Evolutionary conservation across 1,139 yeast genomes (phyloP), one percentile per base, ranked within the genome.

Genomic region (Dujonia santamariae): DNA sequence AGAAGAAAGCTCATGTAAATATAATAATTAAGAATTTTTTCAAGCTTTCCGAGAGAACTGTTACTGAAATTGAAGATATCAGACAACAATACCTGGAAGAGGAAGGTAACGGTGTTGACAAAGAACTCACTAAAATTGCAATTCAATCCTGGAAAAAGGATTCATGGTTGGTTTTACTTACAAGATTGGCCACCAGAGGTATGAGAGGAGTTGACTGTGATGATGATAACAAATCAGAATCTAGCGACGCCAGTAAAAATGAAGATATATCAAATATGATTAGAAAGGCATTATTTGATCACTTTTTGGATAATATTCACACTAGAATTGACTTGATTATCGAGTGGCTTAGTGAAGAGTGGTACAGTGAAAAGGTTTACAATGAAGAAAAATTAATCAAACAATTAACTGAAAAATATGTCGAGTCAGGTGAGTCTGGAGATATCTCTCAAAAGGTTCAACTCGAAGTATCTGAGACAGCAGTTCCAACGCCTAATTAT

Each of bases 311-410:
- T 14, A 85, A 84, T 49, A 82, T 90, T 44, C 82, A 85, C 39
- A 70, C 67, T 9, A 66, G 92, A 27, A 72, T 90, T 12, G 95
- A 86, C 41, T 62, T 83, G 26, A 78, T 86, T n/a, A 78, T 90
- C 25, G 88, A 85, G 42, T 94, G 99, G 99, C 64, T 94, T 36
- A 90, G 85, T 49, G 98, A 92, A 57, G 98, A 94, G 56, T 94
- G 97, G 95, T 90, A 80, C 55, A 73, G 80, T 30, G 95, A 84
- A 44, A 62, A 61, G 42, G 77, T 75, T 1, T 61, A 59, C 36
- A 60, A 61, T 41, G 71, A 66, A 39, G 53, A 54, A 32, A 41
- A 46, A 30, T 27, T 45, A 20, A 36, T 38, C 16, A 47, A 47
- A 19, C 37, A 47, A 33, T 39, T 47, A 34, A 40, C 40, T 1